These are phyloP conservation scores for Chlorella sorokiniana DNA, from an alignment of 139 green algal species.

Conservation along the genomic window DNA sequence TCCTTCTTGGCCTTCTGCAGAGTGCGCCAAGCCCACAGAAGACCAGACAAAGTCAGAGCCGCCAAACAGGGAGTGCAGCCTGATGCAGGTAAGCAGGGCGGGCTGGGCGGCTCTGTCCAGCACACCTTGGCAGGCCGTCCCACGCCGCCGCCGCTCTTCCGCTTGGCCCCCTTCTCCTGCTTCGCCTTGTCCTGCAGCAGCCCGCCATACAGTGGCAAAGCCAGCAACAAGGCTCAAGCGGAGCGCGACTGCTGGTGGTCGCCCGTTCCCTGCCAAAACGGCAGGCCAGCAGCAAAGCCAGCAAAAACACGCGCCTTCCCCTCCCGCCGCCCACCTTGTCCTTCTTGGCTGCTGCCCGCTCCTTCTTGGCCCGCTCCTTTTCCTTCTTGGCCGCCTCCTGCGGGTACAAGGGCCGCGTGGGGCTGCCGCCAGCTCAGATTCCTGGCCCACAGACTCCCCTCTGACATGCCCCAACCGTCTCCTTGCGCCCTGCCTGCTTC, in stretches of 20 bases:
- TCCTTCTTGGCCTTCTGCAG: conserved; percentile 36
- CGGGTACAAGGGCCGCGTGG: neutral
- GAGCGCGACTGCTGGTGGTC: no score
- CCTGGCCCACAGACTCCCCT: no score
- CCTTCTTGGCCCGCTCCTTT: conserved; percentile 56
- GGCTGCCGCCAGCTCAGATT: no score
- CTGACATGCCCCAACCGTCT: no score
- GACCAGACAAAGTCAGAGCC: neutral
- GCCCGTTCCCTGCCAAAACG: no score
- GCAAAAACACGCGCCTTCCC: neutral
- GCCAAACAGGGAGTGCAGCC: neutral
- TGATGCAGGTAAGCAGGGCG: neutral
- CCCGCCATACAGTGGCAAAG: neutral
- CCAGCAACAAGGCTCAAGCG: neutral
- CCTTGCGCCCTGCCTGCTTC: no score
- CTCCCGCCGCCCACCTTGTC: conserved; percentile 13
- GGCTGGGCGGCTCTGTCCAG: no score
- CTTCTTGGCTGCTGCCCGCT: conserved; percentile 46
- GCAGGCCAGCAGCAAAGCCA: neutral
- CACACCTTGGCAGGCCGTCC: conserved; percentile 18
- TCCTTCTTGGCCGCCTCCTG: conserved; percentile 67
- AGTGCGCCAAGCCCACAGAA: neutral
- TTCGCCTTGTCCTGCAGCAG: conserved; percentile 21
- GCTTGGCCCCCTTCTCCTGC: conserved; percentile 37
- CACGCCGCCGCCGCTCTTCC: conserved; percentile 23